These are phyloP conservation scores for Capsicum baccatum DNA, from an alignment of 257 asterid genomes.

Conservation along the genomic window DNA sequence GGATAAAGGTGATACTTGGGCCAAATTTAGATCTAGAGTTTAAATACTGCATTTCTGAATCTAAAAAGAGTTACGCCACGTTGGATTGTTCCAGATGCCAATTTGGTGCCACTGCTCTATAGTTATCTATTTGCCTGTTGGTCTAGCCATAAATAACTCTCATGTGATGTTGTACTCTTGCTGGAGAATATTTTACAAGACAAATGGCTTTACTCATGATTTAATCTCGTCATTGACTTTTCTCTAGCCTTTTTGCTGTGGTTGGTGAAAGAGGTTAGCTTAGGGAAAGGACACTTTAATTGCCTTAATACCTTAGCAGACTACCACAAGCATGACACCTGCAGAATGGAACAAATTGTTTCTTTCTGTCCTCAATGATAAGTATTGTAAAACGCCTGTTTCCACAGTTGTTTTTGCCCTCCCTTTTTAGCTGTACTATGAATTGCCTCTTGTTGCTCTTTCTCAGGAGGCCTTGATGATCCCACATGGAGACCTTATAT, in stretches of 20 bases:
- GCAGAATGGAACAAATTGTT: neutral
- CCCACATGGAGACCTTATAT: constrained; percentile 66
- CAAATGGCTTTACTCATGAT: constrained; percentile 1
- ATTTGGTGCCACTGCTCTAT: constrained; percentile 19
- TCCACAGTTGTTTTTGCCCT: neutral
- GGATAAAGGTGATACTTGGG: neutral
- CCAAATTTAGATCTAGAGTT: constrained; percentile 21
- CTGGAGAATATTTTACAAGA: neutral
- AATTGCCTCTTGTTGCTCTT: neutral
- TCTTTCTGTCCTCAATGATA: constrained; percentile 5
- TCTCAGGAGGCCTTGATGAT: constrained; percentile 84
- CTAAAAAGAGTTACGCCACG: neutral
- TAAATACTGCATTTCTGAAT: neutral
- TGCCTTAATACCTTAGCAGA: constrained; percentile 9
- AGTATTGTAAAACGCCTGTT: neutral
- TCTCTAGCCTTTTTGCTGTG: constrained; percentile 1
- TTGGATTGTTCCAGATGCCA: constrained; percentile 6
- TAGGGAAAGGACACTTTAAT: constrained; percentile 1
- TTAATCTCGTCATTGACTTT: neutral
- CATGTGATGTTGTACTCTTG: neutral
- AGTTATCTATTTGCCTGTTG: constrained; percentile 17
- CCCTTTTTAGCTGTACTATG: neutral
- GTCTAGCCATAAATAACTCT: constrained; percentile 19
- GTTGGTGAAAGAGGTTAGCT: constrained; percentile 23
- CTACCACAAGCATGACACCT: neutral